Evolutionary conservation across 805 yeast genomes (phyloP).

Genomic region (Kodamaea kaohsiungensis): DNA sequence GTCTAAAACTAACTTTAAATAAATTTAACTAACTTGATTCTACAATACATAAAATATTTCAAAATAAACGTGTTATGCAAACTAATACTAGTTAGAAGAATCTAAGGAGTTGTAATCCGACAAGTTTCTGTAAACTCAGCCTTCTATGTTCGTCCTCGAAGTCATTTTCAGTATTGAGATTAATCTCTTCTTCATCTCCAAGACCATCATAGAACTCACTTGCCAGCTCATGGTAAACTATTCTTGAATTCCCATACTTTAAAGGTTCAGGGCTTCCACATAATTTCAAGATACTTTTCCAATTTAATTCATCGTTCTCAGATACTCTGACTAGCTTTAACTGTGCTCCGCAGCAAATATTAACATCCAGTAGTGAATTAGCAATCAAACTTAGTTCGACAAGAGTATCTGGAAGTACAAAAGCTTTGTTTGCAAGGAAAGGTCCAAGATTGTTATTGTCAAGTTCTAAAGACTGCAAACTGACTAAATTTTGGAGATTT

Average conservation of each 20-base stretch:
- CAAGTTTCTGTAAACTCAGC: not conserved
- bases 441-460: not conserved
- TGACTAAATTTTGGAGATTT: not conserved
- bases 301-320: not conserved
- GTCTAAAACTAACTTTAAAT: no score
- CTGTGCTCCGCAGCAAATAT: not conserved
- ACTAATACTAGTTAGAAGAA: no score
- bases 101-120: not conserved
- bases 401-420: not conserved
- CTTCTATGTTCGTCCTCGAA: not conserved
- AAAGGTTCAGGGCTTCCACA: not conserved
- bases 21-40: no score
- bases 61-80: no score
- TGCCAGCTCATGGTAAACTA: not conserved
- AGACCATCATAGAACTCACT: not conserved
- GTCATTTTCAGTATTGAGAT: not conserved
- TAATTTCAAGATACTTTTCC: not conserved
- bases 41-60: no score
- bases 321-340: not conserved
- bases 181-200: not conserved
- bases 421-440: not conserved
- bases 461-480: not conserved
- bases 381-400: not conserved
- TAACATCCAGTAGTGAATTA: not conserved
- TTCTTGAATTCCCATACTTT: not conserved